Base-by-base conservation (phyloP, 78 protist genomes). In the Tieghemostelium lacteum region DNA sequence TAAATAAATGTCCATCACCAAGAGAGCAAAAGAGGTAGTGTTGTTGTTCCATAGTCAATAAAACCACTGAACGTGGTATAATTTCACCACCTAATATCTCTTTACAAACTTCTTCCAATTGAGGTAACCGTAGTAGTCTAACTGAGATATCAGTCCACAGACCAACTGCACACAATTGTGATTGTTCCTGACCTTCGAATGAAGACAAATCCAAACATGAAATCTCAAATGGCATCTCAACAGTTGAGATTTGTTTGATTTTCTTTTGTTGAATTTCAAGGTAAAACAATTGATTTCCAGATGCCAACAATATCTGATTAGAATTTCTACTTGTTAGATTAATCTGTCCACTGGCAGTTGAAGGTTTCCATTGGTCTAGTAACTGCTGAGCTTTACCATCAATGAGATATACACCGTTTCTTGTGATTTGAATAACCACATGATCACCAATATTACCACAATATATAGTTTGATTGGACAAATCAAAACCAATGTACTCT, bases 1-100 rank as follows among this genome's bases (percentile, higher is more conserved):
- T 72, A 50, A 87, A 31, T 20, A 97, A 78, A n/a, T 86, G 72
- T 40, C 99, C 99, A 85, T 97, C 99, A 49, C 98, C 99, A 7
- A 97, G 67, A 10, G 93, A 88, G 58, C 71, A 65, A 17, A 96
- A 62, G n/a, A 96, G 61, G 39, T 94, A 75, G 72, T 22, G 60
- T 0, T 34, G 31, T 0, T 83, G 92, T 45, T 78, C 96, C 39
- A 97, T 65, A 19, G 92, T 3, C 2, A 88, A 65, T 28, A 96
- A 26, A 22, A 94, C 36, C 3, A 95, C 64, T 3, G 96, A 93
- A 57, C 98, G 92, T 49, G 98, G 97, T 33, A 96, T 36, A 37
- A 86, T 69, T 28, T 80, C 89, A 67, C 92, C 95, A 8, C 92
- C 96, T 10, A 94, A 72, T 14, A 50, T 24, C 31, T 88, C 92